These are phyloP conservation scores for Fusarium sp. DNA, from an alignment of 2,329 filamentous ascomycete species.

Conservation along the genomic window DNA sequence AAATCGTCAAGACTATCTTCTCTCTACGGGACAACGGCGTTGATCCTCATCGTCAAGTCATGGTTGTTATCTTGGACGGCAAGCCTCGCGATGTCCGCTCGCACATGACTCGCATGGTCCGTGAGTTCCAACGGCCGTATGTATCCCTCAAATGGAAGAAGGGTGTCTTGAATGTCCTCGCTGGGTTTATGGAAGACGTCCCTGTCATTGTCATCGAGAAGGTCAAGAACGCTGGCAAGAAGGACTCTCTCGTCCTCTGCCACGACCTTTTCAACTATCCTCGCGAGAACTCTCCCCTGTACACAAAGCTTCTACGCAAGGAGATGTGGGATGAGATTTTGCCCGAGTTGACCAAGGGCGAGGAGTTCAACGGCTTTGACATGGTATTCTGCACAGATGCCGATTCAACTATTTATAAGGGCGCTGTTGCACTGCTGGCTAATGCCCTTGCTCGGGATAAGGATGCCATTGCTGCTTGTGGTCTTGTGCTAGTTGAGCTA, in stretches of 20 bases:
- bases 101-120: slow-evolving; percentile 36
- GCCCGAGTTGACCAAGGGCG: slow-evolving; percentile 27
- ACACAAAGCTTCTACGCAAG: slow-evolving; percentile 36
- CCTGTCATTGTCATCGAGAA: slow-evolving; percentile 43
- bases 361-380: slow-evolving; percentile 33
- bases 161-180: slow-evolving; percentile 28
- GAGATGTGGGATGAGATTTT: slow-evolving; percentile 40
- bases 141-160: slow-evolving; percentile 42
- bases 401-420: slow-evolving; percentile 43
- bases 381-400: slow-evolving; percentile 43
- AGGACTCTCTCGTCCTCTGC: slow-evolving; percentile 38
- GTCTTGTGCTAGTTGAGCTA: slow-evolving; percentile 36
- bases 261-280: slow-evolving; percentile 42
- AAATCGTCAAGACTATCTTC: slow-evolving; percentile 43
- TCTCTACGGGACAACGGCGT: slow-evolving; percentile 41
- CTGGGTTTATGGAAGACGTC: slow-evolving; percentile 42
- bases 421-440: slow-evolving; percentile 26
- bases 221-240: slow-evolving; percentile 42
- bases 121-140: slow-evolving; percentile 33
- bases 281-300: slow-evolving; percentile 33
- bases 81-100: slow-evolving; percentile 37
- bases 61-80: slow-evolving; percentile 39
- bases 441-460: slow-evolving; percentile 36
- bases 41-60: slow-evolving; percentile 41
- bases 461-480: slow-evolving; percentile 41